Percentiles rank a stretch among this genome's conserved stretches.
These are phyloP conservation scores for Dothistroma septosporum DNA, from an alignment of 2,329 filamentous ascomycete species.

Conservation along the genomic window DNA sequence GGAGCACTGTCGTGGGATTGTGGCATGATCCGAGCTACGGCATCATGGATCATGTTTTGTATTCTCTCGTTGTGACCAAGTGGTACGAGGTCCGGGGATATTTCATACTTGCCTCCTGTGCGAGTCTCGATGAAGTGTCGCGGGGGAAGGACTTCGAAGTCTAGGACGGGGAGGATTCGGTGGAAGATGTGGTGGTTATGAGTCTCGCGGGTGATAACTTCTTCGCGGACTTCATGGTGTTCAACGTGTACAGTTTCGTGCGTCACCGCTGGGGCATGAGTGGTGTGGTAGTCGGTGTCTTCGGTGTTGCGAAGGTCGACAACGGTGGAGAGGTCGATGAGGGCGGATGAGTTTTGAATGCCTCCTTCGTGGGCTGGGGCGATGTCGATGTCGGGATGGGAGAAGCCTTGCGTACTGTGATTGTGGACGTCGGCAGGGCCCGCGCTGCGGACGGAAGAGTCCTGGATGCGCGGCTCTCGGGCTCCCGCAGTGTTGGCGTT, in stretches of 20 bases:
- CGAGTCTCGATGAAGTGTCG: conserved; percentile 48
- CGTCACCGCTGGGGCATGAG: conserved; percentile 43
- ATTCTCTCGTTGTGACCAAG: conserved; percentile 21
- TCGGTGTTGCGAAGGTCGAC: conserved; percentile 32
- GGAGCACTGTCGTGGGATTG: background rate
- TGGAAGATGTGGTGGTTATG: conserved; percentile 53
- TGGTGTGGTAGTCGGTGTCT: conserved; percentile 36
- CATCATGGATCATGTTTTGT: conserved; percentile 35
- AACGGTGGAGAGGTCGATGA: conserved; percentile 9
- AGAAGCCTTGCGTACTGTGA: background rate
- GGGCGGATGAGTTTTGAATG: conserved; percentile 12
- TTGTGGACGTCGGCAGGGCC: background rate
- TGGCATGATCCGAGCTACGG: conserved; percentile 29
- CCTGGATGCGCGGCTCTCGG: too few species aligned
- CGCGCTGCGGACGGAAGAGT: background rate
- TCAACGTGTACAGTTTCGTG: conserved; percentile 47
- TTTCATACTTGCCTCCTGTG: conserved; percentile 40
- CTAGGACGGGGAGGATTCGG: conserved; percentile 50
- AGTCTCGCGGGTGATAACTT: conserved; percentile 50
- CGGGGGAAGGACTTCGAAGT: conserved; percentile 51
- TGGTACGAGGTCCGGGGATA: conserved; percentile 39
- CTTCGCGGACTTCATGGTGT: conserved; percentile 46
- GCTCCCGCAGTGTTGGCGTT: too few species aligned
- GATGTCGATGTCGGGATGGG: background rate
- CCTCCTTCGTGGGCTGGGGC: background rate